These are phyloP conservation scores for Fraxinus sp. DNA, from an alignment of 305 asterid species.

Conservation along the genomic window DNA sequence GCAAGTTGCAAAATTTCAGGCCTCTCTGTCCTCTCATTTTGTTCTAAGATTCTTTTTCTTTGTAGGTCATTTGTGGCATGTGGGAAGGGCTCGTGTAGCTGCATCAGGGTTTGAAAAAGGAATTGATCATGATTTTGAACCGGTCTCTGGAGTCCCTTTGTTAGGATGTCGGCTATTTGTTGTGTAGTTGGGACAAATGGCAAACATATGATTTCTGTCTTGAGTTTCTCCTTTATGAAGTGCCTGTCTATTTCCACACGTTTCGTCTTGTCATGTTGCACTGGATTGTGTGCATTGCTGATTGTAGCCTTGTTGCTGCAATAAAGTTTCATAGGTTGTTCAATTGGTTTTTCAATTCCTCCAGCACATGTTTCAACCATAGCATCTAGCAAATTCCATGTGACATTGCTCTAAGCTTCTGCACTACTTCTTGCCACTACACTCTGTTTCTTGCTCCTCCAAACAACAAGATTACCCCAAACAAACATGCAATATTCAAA, in stretches of 20 bases:
- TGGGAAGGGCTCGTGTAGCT: neutral
- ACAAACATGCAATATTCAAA: neutral
- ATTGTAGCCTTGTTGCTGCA: neutral
- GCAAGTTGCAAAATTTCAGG: too few relatives aligned
- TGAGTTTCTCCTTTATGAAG: neutral
- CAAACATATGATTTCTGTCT: neutral
- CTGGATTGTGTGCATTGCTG: neutral
- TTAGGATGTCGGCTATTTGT: neutral
- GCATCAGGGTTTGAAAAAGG: neutral
- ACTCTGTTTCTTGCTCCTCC: neutral
- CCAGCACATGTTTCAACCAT: neutral
- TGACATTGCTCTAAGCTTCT: neutral
- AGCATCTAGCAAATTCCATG: neutral
- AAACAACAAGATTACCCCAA: neutral
- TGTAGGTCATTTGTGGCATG: too few relatives aligned
- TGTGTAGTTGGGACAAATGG: neutral
- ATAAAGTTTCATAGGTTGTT: neutral
- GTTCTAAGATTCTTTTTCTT: too few relatives aligned
- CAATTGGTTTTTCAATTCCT: neutral
- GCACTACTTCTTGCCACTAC: neutral
- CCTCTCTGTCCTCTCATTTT: too few relatives aligned
- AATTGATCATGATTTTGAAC: neutral
- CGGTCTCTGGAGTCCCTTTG: neutral
- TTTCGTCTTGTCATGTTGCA: neutral
- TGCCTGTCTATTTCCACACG: neutral